phyloP scores from a whole-genome alignment of 139 green algal genomes.

The Closterium sp. region DNA sequence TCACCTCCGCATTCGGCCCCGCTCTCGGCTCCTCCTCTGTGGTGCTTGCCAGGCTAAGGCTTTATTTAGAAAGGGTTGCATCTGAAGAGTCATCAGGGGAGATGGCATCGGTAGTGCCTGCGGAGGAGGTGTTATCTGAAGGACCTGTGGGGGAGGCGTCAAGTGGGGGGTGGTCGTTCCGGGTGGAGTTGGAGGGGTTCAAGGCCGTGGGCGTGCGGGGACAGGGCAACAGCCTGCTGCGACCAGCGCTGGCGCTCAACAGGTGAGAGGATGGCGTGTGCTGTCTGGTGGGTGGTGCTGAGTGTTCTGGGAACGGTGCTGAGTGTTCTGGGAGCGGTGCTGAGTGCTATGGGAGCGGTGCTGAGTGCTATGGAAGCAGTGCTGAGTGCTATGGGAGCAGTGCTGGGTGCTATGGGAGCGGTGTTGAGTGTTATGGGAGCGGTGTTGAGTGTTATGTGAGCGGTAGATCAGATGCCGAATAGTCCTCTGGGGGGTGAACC shows the following conservation, averaged over 20 bases:
- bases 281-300: too few species aligned
- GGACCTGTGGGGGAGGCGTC: background rate
- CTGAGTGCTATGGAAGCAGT: too few species aligned
- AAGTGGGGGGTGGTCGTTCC: background rate
- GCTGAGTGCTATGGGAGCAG: too few species aligned
- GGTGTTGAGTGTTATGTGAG: too few species aligned
- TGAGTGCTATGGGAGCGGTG: too few species aligned
- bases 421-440: too few species aligned
- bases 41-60: background rate
- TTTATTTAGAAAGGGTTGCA: background rate
- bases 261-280: background rate
- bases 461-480: too few species aligned
- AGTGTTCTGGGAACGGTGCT: too few species aligned
- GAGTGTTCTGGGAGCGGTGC: too few species aligned
- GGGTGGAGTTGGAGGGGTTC: background rate
- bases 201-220: background rate
- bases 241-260: background rate
- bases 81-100: background rate
- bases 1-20: background rate
- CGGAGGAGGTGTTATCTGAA: background rate
- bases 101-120: too few species aligned
- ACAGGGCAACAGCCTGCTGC: background rate
- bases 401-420: too few species aligned
- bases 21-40: background rate
- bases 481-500: too few species aligned